These are phyloP conservation scores for Mycotypha africana DNA, from an alignment of 371 early-diverging fungal species.

Conservation along the genomic window DNA sequence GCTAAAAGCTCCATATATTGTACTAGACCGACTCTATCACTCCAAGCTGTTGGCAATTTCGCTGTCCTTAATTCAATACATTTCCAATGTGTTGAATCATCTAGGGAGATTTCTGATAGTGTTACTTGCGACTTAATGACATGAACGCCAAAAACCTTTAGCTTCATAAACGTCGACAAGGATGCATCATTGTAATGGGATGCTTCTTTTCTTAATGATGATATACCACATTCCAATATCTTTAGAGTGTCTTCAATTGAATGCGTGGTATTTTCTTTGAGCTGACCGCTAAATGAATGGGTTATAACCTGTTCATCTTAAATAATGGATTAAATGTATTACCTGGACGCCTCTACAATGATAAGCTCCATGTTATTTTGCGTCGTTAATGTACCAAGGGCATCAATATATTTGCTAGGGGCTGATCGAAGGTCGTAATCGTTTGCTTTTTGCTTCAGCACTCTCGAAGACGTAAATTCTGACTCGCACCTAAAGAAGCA, in stretches of 20 bases:
- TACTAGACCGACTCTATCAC: no score
- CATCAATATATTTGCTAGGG: conserved; percentile 12
- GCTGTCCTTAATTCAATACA: conserved; percentile 6
- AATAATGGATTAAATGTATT: conserved; percentile 11
- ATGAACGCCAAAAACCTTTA: conserved; percentile 3
- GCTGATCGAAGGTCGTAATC: conserved; percentile 10
- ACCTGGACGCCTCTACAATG: conserved; percentile 14
- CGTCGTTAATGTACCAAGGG: conserved; percentile 9
- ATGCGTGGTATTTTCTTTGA: conserved; percentile 6
- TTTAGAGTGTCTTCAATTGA: conserved; percentile 5
- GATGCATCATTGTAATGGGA: conserved; percentile 4
- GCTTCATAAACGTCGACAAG: not conserved
- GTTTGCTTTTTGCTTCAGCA: conserved; percentile 6
- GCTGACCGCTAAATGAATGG: conserved; percentile 7
- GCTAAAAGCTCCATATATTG: no score
- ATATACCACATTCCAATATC: conserved; percentile 2
- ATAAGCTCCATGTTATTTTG: conserved; percentile 16
- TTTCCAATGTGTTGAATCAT: conserved; percentile 4
- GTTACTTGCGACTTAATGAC: conserved; percentile 4
- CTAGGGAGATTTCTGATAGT: conserved; percentile 1
- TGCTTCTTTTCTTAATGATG: conserved; percentile 1
- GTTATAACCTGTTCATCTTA: conserved; percentile 11
- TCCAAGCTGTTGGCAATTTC: conserved; percentile 6
- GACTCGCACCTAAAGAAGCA: conserved; percentile 12
- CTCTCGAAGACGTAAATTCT: conserved; percentile 10